These are phyloP conservation scores for Penicillium sp. DNA, from an alignment of 2,329 filamentous ascomycete species.

Conservation along the genomic window DNA sequence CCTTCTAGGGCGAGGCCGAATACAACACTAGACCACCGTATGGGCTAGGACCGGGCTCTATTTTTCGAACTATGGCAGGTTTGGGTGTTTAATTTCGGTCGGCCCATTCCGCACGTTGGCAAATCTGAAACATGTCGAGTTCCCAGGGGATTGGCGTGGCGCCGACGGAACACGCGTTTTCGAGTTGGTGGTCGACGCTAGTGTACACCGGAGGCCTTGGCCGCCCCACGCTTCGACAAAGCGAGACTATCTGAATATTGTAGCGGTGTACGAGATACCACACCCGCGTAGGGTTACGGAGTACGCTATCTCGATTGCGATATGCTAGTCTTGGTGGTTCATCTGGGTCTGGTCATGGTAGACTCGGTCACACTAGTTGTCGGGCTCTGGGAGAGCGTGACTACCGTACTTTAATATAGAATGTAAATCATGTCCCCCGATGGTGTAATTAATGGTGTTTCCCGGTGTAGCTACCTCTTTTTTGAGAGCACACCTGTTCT, in stretches of 20 bases:
- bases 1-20: neutral
- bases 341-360: neutral
- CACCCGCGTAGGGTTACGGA: neutral
- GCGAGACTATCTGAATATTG: slow-evolving; percentile 8
- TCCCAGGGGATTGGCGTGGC: neutral
- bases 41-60: neutral
- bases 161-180: slow-evolving; percentile 23
- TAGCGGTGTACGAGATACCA: slow-evolving; percentile 10
- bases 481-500: neutral
- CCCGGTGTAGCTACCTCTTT: neutral
- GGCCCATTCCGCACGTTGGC: slow-evolving; percentile 17
- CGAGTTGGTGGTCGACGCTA: slow-evolving; percentile 18
- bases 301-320: neutral
- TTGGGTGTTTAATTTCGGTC: slow-evolving; percentile 1
- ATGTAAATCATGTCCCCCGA: neutral
- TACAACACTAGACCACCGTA: neutral
- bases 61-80: neutral
- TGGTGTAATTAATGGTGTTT: neutral
- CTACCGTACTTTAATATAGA: too few relatives aligned
- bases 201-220: slow-evolving; percentile 17
- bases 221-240: slow-evolving; percentile 10
- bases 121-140: slow-evolving; percentile 21
- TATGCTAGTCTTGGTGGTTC: neutral
- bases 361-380: neutral
- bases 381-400: too few relatives aligned